Evolutionary conservation across 2,329 filamentous ascomycete genomes (phyloP), one percentile per base, ranked within the genome.

Genomic region (Dactylellina haptotyla): DNA sequence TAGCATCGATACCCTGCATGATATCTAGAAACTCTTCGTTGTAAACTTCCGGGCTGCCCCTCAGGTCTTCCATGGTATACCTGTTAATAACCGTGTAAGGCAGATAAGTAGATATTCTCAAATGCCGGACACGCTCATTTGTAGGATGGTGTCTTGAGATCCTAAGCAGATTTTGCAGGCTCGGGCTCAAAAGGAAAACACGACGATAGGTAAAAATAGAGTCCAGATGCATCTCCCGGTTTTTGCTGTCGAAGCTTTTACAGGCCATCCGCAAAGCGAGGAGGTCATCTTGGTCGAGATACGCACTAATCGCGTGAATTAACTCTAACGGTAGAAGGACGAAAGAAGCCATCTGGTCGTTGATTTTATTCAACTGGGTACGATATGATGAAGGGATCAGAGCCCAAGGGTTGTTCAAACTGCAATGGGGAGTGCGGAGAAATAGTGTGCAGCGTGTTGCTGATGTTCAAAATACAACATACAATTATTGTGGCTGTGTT

Each of bases 261-360:
- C 34, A 71, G 0, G 66, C 64, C 50, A 71, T 50, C 4, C 66
- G 50, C 8, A 71, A 25, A 16, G 50, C 57, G 16, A 64, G 39
- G 4, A 57, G 32, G 18, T 71, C 66, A 5, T 71, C 66, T 26
- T 57, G 39, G 8, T 57, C 58, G 1, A 70, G 26, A 14, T 57
- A 16, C 8, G 5, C 12, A 25, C 32, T 20, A 8, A 63, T 20
- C 18, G 26, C 18, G 16, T 25, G 4, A 5, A 45, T n/a, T 16
- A 63, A 14, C 37, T 63, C 59, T 20, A 12, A 18, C 34, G 59
- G 59, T 3, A 51, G 32, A 16, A 34, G 28, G 4, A 23, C 18
- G 1, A 62, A 26, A 0, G 45, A 34, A 26, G 30, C 45, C 45
- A 51, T 51, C 8, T n/a, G n/a, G n/a, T n/a, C n/a, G n/a, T n/a